Percentiles rank a stretch among this genome's conserved stretches.
Conservation (phyloP, 2,329 filamentous ascomycete species). For the Colletotrichum tabaci region DNA sequence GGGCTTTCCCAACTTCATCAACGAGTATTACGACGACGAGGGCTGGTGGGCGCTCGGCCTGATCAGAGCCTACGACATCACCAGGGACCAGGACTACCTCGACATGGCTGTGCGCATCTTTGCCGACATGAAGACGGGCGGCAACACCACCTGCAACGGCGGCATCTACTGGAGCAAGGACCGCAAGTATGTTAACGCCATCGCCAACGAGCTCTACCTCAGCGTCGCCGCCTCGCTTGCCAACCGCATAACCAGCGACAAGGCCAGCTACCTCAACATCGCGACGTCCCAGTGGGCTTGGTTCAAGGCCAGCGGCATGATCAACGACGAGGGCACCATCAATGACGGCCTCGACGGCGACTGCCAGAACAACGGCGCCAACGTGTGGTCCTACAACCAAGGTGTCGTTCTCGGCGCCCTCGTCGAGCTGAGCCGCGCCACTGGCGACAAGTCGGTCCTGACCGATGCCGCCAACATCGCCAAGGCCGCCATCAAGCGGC, state of each 20-base stretch:
- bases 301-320: slow-evolving; percentile 66
- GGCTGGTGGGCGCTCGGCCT: slow-evolving; percentile 76
- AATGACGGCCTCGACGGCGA: slow-evolving; percentile 66
- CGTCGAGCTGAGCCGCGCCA: slow-evolving; percentile 65
- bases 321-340: slow-evolving; percentile 65
- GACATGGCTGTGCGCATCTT: slow-evolving; percentile 68
- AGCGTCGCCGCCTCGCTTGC: slow-evolving; percentile 67
- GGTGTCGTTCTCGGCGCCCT: slow-evolving; percentile 70
- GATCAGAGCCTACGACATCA: slow-evolving; percentile 70
- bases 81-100: slow-evolving; percentile 66
- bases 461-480: slow-evolving; percentile 64
- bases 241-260: slow-evolving; percentile 58
- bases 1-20: slow-evolving; percentile 60
- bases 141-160: slow-evolving; percentile 64
- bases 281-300: slow-evolving; percentile 68
- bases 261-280: slow-evolving; percentile 61
- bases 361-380: slow-evolving; percentile 67
- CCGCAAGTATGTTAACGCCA: slow-evolving; percentile 66
- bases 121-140: slow-evolving; percentile 68
- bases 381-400: slow-evolving; percentile 71
- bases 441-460: slow-evolving; percentile 58
- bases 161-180: slow-evolving; percentile 72
- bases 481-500: slow-evolving; percentile 62
- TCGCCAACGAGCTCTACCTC: slow-evolving; percentile 72
- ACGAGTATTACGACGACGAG: slow-evolving; percentile 72